These are phyloP conservation scores for Nidularia pulvinata DNA, from an alignment of 768 basidiomycete species.

Conservation along the genomic window DNA sequence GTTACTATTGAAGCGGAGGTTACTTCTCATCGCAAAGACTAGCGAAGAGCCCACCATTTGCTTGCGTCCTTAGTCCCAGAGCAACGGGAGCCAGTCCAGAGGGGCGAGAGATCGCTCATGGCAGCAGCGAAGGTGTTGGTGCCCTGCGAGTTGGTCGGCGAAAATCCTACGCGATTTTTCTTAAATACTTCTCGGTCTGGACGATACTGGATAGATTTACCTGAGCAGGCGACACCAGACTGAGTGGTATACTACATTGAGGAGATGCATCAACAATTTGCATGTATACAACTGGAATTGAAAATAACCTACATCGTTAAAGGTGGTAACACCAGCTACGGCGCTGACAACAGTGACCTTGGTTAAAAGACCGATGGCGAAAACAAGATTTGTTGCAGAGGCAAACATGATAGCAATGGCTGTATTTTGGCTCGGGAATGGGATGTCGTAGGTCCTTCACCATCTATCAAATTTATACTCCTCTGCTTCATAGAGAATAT, in stretches of 20 bases:
- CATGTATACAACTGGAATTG: neutral
- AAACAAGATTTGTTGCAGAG: neutral
- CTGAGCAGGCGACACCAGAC: slow-evolving; percentile 7
- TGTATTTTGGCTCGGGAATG: too few relatives aligned
- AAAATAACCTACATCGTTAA: slow-evolving; percentile 9
- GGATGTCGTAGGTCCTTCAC: too few relatives aligned
- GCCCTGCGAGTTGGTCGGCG: slow-evolving; percentile 23
- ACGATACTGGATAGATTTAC: neutral
- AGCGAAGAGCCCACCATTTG: slow-evolving; percentile 1
- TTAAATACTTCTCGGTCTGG: neutral
- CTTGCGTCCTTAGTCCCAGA: slow-evolving; percentile 19
- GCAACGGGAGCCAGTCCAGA: slow-evolving; percentile 23
- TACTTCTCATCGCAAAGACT: too few relatives aligned
- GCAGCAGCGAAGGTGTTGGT: slow-evolving; percentile 24
- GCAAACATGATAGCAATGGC: too few relatives aligned
- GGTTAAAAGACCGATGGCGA: slow-evolving; percentile 1
- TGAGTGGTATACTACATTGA: slow-evolving; percentile 8
- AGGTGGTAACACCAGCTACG: slow-evolving; percentile 14
- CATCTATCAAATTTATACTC: too few relatives aligned
- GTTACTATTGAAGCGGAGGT: too few relatives aligned
- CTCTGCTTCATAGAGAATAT: too few relatives aligned
- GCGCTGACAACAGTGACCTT: slow-evolving; percentile 8
- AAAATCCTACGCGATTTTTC: slow-evolving; percentile 9
- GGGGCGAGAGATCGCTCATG: slow-evolving; percentile 24
- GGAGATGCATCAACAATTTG: neutral